These are phyloP conservation scores for Isatis lusitanica DNA, from an alignment of 441 rosid genomes.

Conservation along the genomic window DNA sequence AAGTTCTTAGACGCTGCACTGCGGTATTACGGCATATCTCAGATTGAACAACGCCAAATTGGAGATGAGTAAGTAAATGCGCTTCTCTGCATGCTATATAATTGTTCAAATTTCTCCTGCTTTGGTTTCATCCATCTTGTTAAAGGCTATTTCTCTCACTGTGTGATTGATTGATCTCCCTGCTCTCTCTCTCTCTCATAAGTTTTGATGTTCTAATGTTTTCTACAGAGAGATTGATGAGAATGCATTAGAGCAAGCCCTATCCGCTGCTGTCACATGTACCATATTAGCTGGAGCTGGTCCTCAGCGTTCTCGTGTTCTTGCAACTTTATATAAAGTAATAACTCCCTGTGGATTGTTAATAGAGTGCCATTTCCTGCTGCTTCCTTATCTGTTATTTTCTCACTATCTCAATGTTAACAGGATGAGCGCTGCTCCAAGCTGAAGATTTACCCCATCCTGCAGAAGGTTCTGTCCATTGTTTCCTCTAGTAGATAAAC, in stretches of 20 bases:
- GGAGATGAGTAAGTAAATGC: slow-evolving; percentile 80
- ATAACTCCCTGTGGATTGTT: not conserved
- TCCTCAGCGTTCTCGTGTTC: slow-evolving; percentile 98
- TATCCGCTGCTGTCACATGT: slow-evolving; percentile 96
- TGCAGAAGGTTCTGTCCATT: slow-evolving; percentile 71
- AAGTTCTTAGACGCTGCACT: slow-evolving; percentile 98
- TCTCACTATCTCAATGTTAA: slow-evolving; percentile 13
- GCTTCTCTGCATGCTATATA: slow-evolving; percentile 12
- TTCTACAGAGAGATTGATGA: slow-evolving; percentile 80
- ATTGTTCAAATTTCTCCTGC: not conserved
- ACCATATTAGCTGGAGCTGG: slow-evolving; percentile 98
- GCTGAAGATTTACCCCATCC: slow-evolving; percentile 87
- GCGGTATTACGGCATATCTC: slow-evolving; percentile 92
- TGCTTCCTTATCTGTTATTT: not conserved
- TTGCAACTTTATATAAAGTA: slow-evolving; percentile 95
- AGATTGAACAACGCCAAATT: slow-evolving; percentile 91
- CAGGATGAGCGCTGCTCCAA: slow-evolving; percentile 98
- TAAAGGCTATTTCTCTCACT: too few relatives aligned
- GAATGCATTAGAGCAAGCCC: slow-evolving; percentile 90
- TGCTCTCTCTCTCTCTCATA: not conserved
- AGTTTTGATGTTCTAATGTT: slow-evolving; percentile 3
- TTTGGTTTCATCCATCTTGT: not conserved
- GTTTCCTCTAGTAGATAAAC: slow-evolving; percentile 7
- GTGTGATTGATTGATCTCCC: too few relatives aligned
- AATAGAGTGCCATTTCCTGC: not conserved